Conservation (phyloP, 1,284 basidiomycete species). For the Gomphus bonarii region DNA sequence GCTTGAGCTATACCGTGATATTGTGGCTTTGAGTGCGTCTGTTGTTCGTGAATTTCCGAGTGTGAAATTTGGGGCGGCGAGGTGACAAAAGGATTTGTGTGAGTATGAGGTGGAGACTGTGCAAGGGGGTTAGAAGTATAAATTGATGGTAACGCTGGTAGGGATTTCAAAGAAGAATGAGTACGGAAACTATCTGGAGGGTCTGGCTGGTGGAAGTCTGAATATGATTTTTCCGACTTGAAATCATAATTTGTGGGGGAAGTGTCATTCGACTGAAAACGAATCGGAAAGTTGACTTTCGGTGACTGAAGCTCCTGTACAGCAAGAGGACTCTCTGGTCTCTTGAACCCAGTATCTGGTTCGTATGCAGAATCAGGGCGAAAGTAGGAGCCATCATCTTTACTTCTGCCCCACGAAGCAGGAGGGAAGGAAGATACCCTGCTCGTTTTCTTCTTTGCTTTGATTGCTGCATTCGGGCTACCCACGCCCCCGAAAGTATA, state of each 20-base stretch:
- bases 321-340: background rate
- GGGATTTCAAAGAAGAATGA: background rate
- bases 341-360: conserved; percentile 15
- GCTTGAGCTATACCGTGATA: conserved; percentile 41
- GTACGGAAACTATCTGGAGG: background rate
- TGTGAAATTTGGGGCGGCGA: background rate
- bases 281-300: conserved; percentile 13
- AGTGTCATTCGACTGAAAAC: conserved; percentile 26
- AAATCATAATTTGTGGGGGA: conserved; percentile 15
- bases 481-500: conserved; percentile 51
- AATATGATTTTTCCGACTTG: conserved; percentile 15
- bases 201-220: background rate
- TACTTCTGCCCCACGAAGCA: conserved; percentile 44
- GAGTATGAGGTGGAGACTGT: background rate
- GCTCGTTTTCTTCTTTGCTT: conserved; percentile 42
- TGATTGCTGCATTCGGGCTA: conserved; percentile 24
- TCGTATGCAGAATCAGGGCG: conserved; percentile 25
- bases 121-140: background rate
- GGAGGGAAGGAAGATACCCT: conserved; percentile 45
- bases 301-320: conserved; percentile 11
- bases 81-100: background rate
- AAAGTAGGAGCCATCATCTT: conserved; percentile 40
- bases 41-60: conserved; percentile 1
- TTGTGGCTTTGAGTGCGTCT: conserved; percentile 16
- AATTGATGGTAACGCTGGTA: background rate